These are phyloP conservation scores for Prunus salicina DNA, from an alignment of 306 rosid species.

Conservation along the genomic window DNA sequence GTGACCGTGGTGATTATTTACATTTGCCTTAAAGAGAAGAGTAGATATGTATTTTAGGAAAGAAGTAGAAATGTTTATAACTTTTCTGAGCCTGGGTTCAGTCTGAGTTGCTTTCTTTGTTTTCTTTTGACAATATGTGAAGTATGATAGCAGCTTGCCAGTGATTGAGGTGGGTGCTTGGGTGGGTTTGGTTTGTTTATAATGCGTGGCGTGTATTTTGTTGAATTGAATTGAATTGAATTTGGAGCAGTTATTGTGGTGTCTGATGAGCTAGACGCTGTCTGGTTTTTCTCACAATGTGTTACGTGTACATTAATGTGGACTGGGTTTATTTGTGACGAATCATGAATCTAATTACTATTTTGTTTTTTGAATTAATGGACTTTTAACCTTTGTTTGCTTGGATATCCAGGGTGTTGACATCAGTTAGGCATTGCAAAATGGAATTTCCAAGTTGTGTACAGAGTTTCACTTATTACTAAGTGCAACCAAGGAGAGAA, in stretches of 20 bases:
- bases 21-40: no score
- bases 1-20: no score
- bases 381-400: not conserved
- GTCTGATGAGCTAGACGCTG: not conserved
- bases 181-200: not conserved
- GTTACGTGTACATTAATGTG: not conserved
- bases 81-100: not conserved
- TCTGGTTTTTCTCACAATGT: not conserved
- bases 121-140: not conserved
- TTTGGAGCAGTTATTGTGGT: not conserved
- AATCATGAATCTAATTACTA: not conserved
- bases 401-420: slow-evolving; percentile 19
- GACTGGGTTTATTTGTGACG: not conserved
- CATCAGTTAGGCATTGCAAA: not conserved
- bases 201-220: not conserved
- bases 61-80: not conserved
- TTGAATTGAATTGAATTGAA: no score
- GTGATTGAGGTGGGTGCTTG: not conserved
- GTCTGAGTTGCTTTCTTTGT: not conserved
- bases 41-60: not conserved
- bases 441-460: not conserved
- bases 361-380: not conserved
- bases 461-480: not conserved
- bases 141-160: not conserved
- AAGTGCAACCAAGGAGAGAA: slow-evolving; percentile 10